Evolutionary conservation across 1,139 yeast genomes (phyloP), one percentile per base, ranked within the genome.

Genomic region (Yamadazyma sp.): DNA sequence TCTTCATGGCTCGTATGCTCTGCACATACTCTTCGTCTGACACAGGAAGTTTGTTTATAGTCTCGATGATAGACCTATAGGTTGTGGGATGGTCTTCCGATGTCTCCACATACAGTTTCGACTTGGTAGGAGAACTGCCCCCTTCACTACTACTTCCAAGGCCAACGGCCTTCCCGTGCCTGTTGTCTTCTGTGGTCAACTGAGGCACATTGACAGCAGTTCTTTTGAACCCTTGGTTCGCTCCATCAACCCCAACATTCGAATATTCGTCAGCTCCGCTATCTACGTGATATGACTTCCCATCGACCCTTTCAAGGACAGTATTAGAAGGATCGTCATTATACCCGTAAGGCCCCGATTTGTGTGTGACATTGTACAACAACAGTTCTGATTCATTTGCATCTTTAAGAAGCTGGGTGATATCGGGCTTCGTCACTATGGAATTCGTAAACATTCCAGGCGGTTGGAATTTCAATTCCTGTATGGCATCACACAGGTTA

Each of bases 381-480:
- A 73, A 60, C 20, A 65, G 73, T 49, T 82, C 89, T 36, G 73
- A 75, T 1, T 56, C 56, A 25, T 78, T 77, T 2, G 86, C 79
- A 55, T 82, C 88, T 46, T 82, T 71, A 24, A 83, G 63, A 29
- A 83, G 61, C n/a, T 70, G 61, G 5, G 83, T 79, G 42, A 82
- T 79, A 28, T 75, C 74, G 1, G 83, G 83, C 26, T 73, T 64
- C 25, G 68, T 61, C 9, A 79, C 68, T 16, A 82, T 63, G 5
- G 89, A 81, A 51, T 82, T 82, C 29, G 87, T 79, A 59, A 83
- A 83, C 26, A 79, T 71, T 1, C 87, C 86, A 0, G 85, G 75
- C 0, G 72, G 65, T 2, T 68, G 56, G 52, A 80, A 80, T 39
- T 73, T 59, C 8, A 71, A 63, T 2, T 66, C 40, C 23, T 54